A percentile compares a stretch with the other conserved stretches of the same genome.
Conservation (phyloP, 495 filamentous ascomycete species). For the Oleoguttula mirabilis region DNA sequence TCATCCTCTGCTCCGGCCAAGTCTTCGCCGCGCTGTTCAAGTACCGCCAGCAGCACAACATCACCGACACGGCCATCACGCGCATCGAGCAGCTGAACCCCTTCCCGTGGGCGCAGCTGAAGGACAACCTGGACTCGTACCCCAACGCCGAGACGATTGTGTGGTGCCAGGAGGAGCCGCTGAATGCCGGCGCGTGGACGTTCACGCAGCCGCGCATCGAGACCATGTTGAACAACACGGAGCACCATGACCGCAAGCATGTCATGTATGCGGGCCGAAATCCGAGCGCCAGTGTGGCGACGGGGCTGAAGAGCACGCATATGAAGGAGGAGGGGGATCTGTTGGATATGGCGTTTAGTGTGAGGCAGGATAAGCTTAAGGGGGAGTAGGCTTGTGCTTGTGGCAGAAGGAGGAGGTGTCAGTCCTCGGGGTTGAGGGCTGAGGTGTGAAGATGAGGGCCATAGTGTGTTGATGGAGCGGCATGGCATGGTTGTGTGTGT, state of each 20-base stretch:
- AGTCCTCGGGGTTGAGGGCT: no score
- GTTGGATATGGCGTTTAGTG: slow-evolving; percentile 58
- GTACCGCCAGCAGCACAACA: slow-evolving; percentile 69
- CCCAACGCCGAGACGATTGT: slow-evolving; percentile 94
- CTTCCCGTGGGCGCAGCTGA: slow-evolving; percentile 94
- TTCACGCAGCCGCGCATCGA: slow-evolving; percentile 93
- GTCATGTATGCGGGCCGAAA: slow-evolving; percentile 92
- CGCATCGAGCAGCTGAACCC: slow-evolving; percentile 96
- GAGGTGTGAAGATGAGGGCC: no score
- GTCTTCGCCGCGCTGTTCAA: slow-evolving; percentile 84
- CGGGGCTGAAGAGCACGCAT: slow-evolving; percentile 78
- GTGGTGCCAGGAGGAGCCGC: slow-evolving; percentile 92
- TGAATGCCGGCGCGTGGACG: slow-evolving; percentile 92
- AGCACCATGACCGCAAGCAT: slow-evolving; percentile 84
- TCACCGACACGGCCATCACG: slow-evolving; percentile 83
- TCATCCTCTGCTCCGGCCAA: slow-evolving; percentile 90
- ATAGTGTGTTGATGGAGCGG: no score
- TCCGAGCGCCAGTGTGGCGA: slow-evolving; percentile 83
- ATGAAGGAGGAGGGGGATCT: slow-evolving; percentile 89
- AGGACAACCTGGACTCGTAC: slow-evolving; percentile 90
- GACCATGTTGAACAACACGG: slow-evolving; percentile 80
- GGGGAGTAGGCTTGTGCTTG: slow-evolving; percentile 53
- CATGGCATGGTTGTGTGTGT: background rate
- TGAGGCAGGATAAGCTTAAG: slow-evolving; percentile 60
- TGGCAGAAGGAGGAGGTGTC: no score